Evolutionary conservation across 78 protist species (phyloP), one percentile per base, ranked within the genome.

Genomic region (Neovahlkampfia damariscottae): DNA sequence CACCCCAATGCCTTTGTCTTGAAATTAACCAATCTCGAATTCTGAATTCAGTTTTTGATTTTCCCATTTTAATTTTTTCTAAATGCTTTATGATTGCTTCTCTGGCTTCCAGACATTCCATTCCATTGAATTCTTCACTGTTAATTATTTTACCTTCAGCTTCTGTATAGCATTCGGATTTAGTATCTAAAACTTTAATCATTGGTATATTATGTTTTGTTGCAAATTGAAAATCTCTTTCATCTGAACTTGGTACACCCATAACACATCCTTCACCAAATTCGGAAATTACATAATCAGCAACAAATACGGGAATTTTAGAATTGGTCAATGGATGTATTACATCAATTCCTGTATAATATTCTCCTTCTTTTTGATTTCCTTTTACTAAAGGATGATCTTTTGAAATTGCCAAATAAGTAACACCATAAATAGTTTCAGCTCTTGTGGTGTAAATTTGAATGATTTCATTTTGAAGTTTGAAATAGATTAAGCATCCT

Each of bases 201-300:
- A 76, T 27, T 38, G 86, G 93, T 32, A 91, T 80, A 28, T 31
- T 31, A 50, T 34, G 36, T 29, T 8, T n/a, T 36, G 35, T 3
- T 5, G 97, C 94, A 79, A 91, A 88, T 31, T 7, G 79, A 5
- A 67, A 40, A 71, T 94, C 97, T 1, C 93, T 74, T 40, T 78
- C 72, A 80, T 93, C 94, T 28, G 87, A 93, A 36, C 89, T 91
- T 1, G 97, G 97, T 2, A 93, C 97, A 3, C 92, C 96, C 93
- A 89, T 89, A 36, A 92, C 90, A 0, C 90, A 90, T 31, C 95
- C 95, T 1, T 86, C 77, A 1, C 94, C 94, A 76, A 85, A 87
- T 39, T 76, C 86, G 0, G 70, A 74, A 0, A 85, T 67, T 30
- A 93, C 96, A 35, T 85, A 80, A 66, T 72, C 76, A 1, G 92